Base-by-base conservation (phyloP, 495 filamentous ascomycete species). In the Tuber microsphaerosporum region DNA sequence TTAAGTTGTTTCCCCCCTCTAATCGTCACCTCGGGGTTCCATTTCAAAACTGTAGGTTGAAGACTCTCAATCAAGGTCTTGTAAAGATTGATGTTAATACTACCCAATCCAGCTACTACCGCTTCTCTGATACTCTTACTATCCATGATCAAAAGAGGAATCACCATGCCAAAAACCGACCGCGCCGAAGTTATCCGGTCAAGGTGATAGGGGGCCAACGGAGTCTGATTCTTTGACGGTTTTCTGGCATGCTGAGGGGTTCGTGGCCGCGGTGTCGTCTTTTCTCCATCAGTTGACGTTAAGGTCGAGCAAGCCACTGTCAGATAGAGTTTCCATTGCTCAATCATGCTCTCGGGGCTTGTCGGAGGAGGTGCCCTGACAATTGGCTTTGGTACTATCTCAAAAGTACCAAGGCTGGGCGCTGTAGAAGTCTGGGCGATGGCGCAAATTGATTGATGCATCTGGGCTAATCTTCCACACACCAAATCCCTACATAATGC, bases 271-370 rank as follows among this genome's bases (percentile, higher is more conserved):
- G 82, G 79, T 84, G 88, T 79, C 81, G 82, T 76, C 71, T 82
- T 89, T 79, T 88, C 89, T 65, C 88, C 89, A 26, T 94, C 94
- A 26, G 93, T 89, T 75, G 93, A 94, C 43, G 91, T 94, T 42
- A 99, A 87, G 0, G 96, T 99, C 14, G 94, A 97, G 83, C 96
- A 99, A 9, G 96, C 96, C 84, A 98, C 97, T 69, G 97, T 92
- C 65, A 99, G 87, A 82, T 97, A 97, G n/a, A 98, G 86, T 84
- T 97, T 98, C 94, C 94, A 99, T 84, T 99, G 95, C 82, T 98
- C 95, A 75, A 98, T 89, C 74, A 99, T 85, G 56, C 96, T 90
- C 72, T 97, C 93, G 3, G 94, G 92, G 14, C 94, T 90, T 41
- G 92, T 91, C 6, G 91, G 92, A 44, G 90, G 91, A 68, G 75